Conservation (phyloP, 768 basidiomycete species). For the Panaeolus cyanescens region DNA sequence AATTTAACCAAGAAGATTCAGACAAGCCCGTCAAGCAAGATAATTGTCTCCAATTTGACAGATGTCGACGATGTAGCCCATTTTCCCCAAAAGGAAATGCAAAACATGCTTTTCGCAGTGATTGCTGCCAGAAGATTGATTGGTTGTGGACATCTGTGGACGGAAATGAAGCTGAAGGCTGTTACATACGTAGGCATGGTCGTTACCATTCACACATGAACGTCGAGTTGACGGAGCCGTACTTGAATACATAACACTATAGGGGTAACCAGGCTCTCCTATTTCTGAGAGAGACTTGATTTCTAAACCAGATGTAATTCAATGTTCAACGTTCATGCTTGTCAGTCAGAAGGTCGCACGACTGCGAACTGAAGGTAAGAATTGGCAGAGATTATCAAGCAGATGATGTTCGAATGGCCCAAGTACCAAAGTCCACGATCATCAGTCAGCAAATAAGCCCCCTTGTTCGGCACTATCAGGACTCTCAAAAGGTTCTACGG, state of each 20-base stretch:
- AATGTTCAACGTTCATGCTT: too few relatives aligned
- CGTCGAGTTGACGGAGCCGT: background rate
- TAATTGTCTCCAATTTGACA: background rate
- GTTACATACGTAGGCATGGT: background rate
- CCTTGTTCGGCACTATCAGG: slow-evolving; percentile 23
- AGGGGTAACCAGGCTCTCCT: background rate
- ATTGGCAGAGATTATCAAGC: background rate
- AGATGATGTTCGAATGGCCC: too few relatives aligned
- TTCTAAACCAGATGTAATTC: too few relatives aligned
- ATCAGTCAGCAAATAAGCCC: slow-evolving; percentile 36
- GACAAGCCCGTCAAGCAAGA: background rate
- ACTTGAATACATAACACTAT: too few relatives aligned
- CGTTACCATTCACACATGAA: background rate
- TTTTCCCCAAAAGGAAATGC: background rate
- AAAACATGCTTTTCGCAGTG: background rate
- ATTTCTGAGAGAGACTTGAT: too few relatives aligned
- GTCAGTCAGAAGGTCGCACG: too few relatives aligned
- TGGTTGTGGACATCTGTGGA: background rate
- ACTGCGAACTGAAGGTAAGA: too few relatives aligned
- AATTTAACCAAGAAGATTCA: background rate
- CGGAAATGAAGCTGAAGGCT: background rate
- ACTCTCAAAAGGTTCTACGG: background rate
- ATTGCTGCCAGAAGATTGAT: background rate
- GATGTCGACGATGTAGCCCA: background rate
- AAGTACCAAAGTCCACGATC: background rate